Percentiles rank a stretch among this genome's conserved stretches.
Conservation (phyloP, 2,329 filamentous ascomycete species). For the Thielaviopsis ethacetica region DNA sequence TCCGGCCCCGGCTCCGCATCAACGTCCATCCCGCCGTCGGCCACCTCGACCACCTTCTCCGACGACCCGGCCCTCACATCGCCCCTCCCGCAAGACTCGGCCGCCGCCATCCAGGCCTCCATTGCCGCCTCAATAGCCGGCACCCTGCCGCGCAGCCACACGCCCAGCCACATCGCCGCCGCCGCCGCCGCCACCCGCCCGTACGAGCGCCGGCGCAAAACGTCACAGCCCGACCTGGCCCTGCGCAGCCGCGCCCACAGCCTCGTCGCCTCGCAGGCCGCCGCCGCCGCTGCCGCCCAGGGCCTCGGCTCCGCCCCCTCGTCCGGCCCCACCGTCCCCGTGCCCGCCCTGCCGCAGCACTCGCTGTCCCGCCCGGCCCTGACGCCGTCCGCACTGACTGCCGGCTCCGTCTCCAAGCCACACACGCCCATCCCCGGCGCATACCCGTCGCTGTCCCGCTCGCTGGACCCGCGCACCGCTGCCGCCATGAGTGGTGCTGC, state of each 20-base stretch:
- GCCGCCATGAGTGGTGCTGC: neutral
- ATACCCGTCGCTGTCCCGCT: slow-evolving; percentile 10
- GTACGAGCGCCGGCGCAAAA: slow-evolving; percentile 32
- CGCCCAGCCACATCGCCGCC: slow-evolving; percentile 37
- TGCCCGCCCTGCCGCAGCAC: slow-evolving; percentile 13
- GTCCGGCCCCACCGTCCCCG: slow-evolving; percentile 17
- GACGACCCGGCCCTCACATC: neutral
- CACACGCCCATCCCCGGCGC: slow-evolving; percentile 14
- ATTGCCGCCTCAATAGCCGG: slow-evolving; percentile 20
- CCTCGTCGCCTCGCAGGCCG: slow-evolving; percentile 18
- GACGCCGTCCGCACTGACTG: slow-evolving; percentile 8
- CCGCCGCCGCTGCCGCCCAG: slow-evolving; percentile 27
- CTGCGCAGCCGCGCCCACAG: slow-evolving; percentile 37
- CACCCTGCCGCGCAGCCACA: slow-evolving; percentile 38
- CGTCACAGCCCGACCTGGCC: slow-evolving; percentile 35
- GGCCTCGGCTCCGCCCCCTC: slow-evolving; percentile 25
- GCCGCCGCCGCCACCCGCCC: slow-evolving; percentile 27
- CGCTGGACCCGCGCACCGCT: neutral
- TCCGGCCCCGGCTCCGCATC: neutral
- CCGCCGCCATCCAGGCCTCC: slow-evolving; percentile 3
- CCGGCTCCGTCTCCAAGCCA: slow-evolving; percentile 13
- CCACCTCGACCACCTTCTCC: slow-evolving; percentile 1
- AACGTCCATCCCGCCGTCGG: neutral
- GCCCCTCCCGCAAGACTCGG: slow-evolving; percentile 1
- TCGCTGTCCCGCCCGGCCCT: slow-evolving; percentile 12